Percentiles rank a stretch among this genome's conserved stretches.
Evolutionary conservation across 2,329 filamentous ascomycete species (phyloP).

Genomic region (Septoria linicola): DNA sequence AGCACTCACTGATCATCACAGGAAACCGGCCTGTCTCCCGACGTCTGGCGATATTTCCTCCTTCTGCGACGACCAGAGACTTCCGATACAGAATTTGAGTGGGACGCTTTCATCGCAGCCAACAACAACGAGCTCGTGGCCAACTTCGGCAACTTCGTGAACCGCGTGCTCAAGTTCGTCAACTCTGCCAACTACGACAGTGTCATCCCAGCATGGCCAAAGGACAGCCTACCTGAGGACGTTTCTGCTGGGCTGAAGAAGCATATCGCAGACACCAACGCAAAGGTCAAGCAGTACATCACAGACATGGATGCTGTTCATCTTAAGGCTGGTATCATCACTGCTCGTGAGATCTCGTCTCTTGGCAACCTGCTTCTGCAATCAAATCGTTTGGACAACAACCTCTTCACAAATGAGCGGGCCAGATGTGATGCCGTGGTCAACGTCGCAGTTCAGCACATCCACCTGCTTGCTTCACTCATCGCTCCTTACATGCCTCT

Average conservation of each 20-base stretch:
- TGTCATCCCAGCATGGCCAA: slow-evolving; percentile 55
- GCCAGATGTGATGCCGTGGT: slow-evolving; percentile 63
- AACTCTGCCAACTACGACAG: slow-evolving; percentile 69
- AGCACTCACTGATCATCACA: not conserved
- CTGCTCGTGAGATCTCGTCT: slow-evolving; percentile 66
- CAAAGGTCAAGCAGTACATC: slow-evolving; percentile 65
- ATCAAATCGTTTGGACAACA: slow-evolving; percentile 61
- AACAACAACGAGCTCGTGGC: slow-evolving; percentile 89
- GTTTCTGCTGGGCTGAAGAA: slow-evolving; percentile 35
- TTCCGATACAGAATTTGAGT: slow-evolving; percentile 85
- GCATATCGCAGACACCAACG: slow-evolving; percentile 63
- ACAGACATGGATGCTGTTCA: slow-evolving; percentile 68
- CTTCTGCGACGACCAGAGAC: slow-evolving; percentile 82
- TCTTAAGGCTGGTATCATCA: slow-evolving; percentile 64
- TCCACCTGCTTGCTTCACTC: slow-evolving; percentile 76
- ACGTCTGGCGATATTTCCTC: slow-evolving; percentile 93
- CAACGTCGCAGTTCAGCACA: slow-evolving; percentile 77
- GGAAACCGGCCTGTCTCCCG: slow-evolving; percentile 77
- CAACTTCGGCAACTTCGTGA: slow-evolving; percentile 63
- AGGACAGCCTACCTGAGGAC: slow-evolving; percentile 49
- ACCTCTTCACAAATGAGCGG: slow-evolving; percentile 59
- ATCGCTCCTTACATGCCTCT: slow-evolving; percentile 82
- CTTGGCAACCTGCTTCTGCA: slow-evolving; percentile 61
- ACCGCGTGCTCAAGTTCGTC: slow-evolving; percentile 64
- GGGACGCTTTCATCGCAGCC: slow-evolving; percentile 74